Evolutionary conservation across 2,329 filamentous ascomycete species (phyloP).

Genomic region (Verticillium klebahnii): DNA sequence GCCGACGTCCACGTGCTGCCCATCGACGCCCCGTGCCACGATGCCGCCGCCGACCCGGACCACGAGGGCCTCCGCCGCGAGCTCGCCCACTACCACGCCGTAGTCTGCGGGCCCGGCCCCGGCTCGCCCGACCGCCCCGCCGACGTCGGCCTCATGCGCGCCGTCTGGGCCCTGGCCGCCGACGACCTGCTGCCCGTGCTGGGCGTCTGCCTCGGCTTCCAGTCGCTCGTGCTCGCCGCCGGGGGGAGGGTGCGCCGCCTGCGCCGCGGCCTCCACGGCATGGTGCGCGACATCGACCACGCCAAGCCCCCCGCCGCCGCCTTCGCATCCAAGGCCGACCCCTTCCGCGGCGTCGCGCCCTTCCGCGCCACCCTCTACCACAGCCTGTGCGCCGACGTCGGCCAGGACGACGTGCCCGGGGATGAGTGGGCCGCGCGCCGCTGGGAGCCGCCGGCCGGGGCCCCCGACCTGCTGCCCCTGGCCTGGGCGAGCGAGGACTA

Average conservation of each 20-base stretch:
- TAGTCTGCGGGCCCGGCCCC: slow-evolving; percentile 87
- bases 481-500: slow-evolving; percentile 55
- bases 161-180: slow-evolving; percentile 65
- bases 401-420: slow-evolving; percentile 35
- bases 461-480: slow-evolving; percentile 47
- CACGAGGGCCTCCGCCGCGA: slow-evolving; percentile 39
- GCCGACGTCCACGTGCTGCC: slow-evolving; percentile 66
- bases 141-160: slow-evolving; percentile 80
- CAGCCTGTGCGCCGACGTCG: slow-evolving; percentile 52
- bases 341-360: slow-evolving; percentile 58
- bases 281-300: slow-evolving; percentile 66
- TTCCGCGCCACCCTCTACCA: slow-evolving; percentile 77
- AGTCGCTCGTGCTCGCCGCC: slow-evolving; percentile 68
- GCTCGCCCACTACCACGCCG: slow-evolving; percentile 66
- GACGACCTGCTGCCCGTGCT: slow-evolving; percentile 67
- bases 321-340: slow-evolving; percentile 33
- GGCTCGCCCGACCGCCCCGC: slow-evolving; percentile 66
- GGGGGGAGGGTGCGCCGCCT: slow-evolving; percentile 64
- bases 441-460: slow-evolving; percentile 31
- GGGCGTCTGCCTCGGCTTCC: slow-evolving; percentile 86
- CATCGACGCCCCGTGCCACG: slow-evolving; percentile 61
- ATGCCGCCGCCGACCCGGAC: too few species aligned
- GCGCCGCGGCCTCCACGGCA: slow-evolving; percentile 73
- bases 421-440: slow-evolving; percentile 29
- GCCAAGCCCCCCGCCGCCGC: slow-evolving; percentile 12